Percentiles rank a stretch among this genome's conserved stretches.
phyloP scores from a whole-genome alignment of 345 rosid genomes.

The Gossypium herbaceum region DNA sequence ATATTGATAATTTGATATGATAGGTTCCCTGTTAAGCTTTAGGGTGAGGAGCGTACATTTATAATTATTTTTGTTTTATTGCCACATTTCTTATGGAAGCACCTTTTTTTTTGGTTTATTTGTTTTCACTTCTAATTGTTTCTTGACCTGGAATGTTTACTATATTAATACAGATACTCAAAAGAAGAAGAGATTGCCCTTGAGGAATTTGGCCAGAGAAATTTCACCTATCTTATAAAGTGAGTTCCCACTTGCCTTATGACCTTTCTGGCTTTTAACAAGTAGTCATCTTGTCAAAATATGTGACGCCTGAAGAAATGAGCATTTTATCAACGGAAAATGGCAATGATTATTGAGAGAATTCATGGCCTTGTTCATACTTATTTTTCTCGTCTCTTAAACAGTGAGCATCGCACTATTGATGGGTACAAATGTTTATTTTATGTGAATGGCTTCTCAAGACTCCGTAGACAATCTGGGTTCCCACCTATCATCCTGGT shows the following conservation, averaged over 20 bases:
- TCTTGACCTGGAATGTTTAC: background rate
- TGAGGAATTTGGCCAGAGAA: conserved; percentile 46
- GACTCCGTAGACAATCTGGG: conserved; percentile 41
- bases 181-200: conserved; percentile 78
- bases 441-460: conserved; percentile 56
- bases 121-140: background rate
- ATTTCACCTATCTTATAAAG: conserved; percentile 84
- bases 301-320: background rate
- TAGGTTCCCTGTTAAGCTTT: background rate
- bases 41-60: background rate
- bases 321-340: background rate
- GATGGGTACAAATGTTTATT: conserved; percentile 74
- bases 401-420: conserved; percentile 66
- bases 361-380: background rate
- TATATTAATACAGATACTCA: conserved; percentile 59
- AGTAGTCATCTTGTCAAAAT: background rate
- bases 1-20: background rate
- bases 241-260: conserved; percentile 29
- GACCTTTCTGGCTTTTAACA: background rate
- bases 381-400: background rate
- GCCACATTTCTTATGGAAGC: background rate
- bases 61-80: background rate
- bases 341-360: background rate
- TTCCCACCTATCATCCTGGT: conserved; percentile 71
- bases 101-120: background rate